A percentile compares a stretch with the other conserved stretches of the same genome.
Conservation (phyloP, 2,329 filamentous ascomycete genomes). For the Penicillium sp. region DNA sequence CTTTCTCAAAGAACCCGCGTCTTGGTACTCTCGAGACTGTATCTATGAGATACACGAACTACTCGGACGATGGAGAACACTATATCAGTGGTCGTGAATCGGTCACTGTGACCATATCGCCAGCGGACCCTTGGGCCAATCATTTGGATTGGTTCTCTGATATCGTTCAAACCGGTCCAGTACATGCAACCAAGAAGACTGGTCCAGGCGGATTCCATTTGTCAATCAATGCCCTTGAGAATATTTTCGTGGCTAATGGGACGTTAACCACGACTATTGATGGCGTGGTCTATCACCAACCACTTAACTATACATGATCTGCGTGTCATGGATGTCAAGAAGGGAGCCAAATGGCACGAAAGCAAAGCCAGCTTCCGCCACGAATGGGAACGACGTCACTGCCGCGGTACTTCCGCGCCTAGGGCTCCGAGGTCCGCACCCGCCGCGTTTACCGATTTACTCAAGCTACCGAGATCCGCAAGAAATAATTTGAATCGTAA, state of each 20-base stretch:
- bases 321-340: constrained; percentile 16
- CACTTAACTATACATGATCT: constrained; percentile 27
- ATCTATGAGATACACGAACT: constrained; percentile 39
- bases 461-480: not conserved
- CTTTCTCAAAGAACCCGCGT: not conserved
- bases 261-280: constrained; percentile 42
- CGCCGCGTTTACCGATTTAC: too few species aligned
- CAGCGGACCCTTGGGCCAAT: constrained; percentile 25
- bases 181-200: constrained; percentile 41
- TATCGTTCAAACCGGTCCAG: constrained; percentile 34
- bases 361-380: too few species aligned
- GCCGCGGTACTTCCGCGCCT: too few species aligned
- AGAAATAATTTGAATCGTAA: constrained; percentile 11
- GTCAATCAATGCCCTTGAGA: constrained; percentile 40
- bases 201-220: constrained; percentile 43
- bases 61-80: constrained; percentile 37
- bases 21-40: constrained; percentile 25
- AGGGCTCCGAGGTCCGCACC: too few species aligned
- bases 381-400: too few species aligned
- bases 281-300: constrained; percentile 41
- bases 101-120: constrained; percentile 36
- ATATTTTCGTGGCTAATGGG: constrained; percentile 46
- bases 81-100: constrained; percentile 32
- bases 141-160: constrained; percentile 44
- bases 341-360: too few species aligned